Evolutionary conservation across 345 rosid species (phyloP), one percentile per base, ranked within the genome.

Genomic region (Melaleuca quinquenervia): DNA sequence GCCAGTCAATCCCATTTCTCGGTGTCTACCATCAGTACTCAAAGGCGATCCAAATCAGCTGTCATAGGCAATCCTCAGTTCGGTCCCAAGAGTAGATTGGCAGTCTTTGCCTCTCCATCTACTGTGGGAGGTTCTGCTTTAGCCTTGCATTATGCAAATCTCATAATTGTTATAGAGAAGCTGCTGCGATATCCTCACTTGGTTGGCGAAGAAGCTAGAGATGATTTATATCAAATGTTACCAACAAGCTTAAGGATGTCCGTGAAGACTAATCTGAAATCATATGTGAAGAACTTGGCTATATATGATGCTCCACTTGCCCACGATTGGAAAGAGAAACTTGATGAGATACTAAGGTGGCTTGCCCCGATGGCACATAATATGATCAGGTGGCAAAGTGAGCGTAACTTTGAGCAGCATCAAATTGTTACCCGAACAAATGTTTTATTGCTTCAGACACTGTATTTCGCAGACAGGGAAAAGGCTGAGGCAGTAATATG

Each of bases 331-430:
- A 97, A 94, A 90, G 98, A 96, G 75, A 94, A 93, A 15, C 91
- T 97, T 26, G 95, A 94, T 16, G 88, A 93, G 82, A 95, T 93
- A 84, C 91, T 97, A 4, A 88, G 89, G 55, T 97, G 99, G 99
- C 96, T 97, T 83, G 95, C 96, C 7, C 99, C 98, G 0, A 90
- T 97, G 50, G 99, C 99, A 6, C 99, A 96, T 89, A 97, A 96
- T 91, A 96, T 92, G 98, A 94, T 97, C 86, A 84, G 96, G 55
- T 96, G 98, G 99, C 99, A 97, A 85, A 94, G 98, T 18, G 98
- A 97, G 85, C 95, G 98, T 50, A 97, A 95, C 84, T 95, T 96
- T 50, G 99, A 96, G 93, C 98, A 96, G 86, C 98, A 95, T 83
- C 98, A 97, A 86, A 95, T 96, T 84, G 96, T 95, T 82, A 88